phyloP scores from a whole-genome alignment of 108 stramenopile species.

The Cylindrotheca closterium region DNA sequence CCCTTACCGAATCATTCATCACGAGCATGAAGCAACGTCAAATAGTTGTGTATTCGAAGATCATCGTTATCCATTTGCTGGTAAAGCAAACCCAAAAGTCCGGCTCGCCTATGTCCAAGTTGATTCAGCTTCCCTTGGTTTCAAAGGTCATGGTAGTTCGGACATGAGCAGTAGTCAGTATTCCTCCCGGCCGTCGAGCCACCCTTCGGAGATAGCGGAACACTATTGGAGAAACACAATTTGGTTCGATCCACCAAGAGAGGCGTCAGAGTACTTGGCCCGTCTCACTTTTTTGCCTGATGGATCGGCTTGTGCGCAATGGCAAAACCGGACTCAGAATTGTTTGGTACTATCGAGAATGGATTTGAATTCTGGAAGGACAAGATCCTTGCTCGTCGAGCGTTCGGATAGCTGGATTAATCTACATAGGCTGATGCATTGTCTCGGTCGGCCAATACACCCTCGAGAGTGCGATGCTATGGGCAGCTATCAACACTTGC shows the following conservation, averaged over 20 bases:
- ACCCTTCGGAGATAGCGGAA: conserved; percentile 28
- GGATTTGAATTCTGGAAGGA: conserved; percentile 43
- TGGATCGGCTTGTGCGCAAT: conserved; percentile 80
- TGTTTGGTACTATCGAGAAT: conserved; percentile 57
- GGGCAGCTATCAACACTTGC: conserved; percentile 22
- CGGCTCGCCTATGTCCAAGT: conserved; percentile 58
- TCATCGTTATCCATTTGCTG: conserved; percentile 95
- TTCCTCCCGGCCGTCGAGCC: background rate
- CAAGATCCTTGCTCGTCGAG: conserved; percentile 65
- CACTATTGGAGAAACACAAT: conserved; percentile 37
- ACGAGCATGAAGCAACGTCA: conserved; percentile 41
- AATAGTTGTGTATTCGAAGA: conserved; percentile 65
- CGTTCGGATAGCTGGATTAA: conserved; percentile 87
- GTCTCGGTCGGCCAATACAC: conserved; percentile 52
- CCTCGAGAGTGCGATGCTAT: conserved; percentile 44
- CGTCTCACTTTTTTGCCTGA: conserved; percentile 86
- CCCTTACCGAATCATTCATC: conserved; percentile 82
- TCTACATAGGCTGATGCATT: conserved; percentile 79
- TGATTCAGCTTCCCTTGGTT: conserved; percentile 23
- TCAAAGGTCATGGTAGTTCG: conserved; percentile 2
- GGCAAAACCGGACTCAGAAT: conserved; percentile 85
- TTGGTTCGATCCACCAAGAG: conserved; percentile 56
- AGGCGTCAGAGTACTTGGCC: conserved; percentile 77
- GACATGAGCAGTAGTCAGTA: background rate
- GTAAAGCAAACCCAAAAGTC: conserved; percentile 80